Evolutionary conservation across 2,329 filamentous ascomycete genomes (phyloP).

Genomic region (Fusarium nisikadoi): DNA sequence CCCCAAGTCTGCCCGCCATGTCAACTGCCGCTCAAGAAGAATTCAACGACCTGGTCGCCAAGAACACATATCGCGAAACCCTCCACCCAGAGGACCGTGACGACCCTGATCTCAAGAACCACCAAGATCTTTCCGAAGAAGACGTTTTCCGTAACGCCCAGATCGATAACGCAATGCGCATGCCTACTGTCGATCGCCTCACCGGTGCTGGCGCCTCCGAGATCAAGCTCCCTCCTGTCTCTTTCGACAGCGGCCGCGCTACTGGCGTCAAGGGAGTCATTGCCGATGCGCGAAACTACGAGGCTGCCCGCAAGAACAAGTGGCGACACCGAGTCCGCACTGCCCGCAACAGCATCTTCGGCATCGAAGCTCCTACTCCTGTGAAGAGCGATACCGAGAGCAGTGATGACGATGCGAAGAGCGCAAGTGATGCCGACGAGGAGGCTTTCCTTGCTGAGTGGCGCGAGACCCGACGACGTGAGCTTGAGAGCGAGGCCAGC

Average conservation of each 20-base stretch:
- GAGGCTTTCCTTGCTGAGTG: conserved; percentile 85
- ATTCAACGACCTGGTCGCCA: conserved; percentile 70
- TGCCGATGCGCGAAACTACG: conserved; percentile 82
- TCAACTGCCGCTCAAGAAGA: conserved; percentile 73
- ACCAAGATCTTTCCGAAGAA: conserved; percentile 68
- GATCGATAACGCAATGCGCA: conserved; percentile 73
- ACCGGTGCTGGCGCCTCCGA: conserved; percentile 56
- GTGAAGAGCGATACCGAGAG: conserved; percentile 58
- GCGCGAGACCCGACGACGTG: conserved; percentile 81
- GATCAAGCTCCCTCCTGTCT: conserved; percentile 69
- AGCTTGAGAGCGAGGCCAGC: conserved; percentile 74
- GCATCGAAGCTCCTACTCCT: conserved; percentile 49
- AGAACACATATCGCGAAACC: conserved; percentile 59
- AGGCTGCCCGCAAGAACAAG: conserved; percentile 69
- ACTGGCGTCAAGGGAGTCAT: conserved; percentile 91
- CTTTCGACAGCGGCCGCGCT: conserved; percentile 74
- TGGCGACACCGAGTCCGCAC: conserved; percentile 64
- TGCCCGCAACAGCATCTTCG: conserved; percentile 66
- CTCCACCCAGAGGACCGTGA: conserved; percentile 70
- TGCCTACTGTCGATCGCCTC: conserved; percentile 60
- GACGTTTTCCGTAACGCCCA: conserved; percentile 63
- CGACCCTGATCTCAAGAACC: conserved; percentile 57
- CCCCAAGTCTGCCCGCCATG: conserved; percentile 55
- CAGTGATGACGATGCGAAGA: conserved; percentile 56
- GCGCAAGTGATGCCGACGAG: conserved; percentile 73